Percentiles rank a stretch among this genome's conserved stretches.
Conservation (phyloP, 2,329 filamentous ascomycete genomes). For the Fusarium praegraminearum region DNA sequence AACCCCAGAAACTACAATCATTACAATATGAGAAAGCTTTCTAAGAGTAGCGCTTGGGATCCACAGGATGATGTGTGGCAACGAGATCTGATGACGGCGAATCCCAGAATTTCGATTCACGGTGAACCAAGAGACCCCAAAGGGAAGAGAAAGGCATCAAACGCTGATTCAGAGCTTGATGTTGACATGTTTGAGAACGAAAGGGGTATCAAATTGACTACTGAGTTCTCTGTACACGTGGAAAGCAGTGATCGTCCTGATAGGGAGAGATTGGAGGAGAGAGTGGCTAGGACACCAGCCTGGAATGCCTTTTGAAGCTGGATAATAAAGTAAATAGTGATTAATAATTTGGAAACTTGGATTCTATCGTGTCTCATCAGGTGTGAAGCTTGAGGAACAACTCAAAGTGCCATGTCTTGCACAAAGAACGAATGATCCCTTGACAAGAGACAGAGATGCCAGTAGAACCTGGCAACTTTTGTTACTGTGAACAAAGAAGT, state of each 20-base stretch:
- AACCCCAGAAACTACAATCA: constrained; percentile 21
- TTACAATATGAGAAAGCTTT: constrained; percentile 39
- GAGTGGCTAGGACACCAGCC: constrained; percentile 27
- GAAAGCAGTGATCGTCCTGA: constrained; percentile 29
- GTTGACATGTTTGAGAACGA: constrained; percentile 32
- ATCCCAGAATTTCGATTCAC: constrained; percentile 23
- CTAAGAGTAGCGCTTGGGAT: constrained; percentile 29
- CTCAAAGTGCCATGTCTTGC: background rate
- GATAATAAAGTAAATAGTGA: background rate
- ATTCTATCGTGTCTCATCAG: background rate
- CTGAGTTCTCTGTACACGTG: constrained; percentile 39
- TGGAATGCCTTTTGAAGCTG: constrained; percentile 37
- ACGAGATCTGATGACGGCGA: constrained; percentile 21
- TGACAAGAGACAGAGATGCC: background rate
- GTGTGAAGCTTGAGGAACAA: background rate
- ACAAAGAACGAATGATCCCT: background rate
- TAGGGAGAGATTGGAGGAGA: constrained; percentile 26
- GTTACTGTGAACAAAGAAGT: background rate
- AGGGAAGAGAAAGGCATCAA: constrained; percentile 17
- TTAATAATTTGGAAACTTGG: background rate
- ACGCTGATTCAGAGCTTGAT: constrained; percentile 27
- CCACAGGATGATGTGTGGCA: constrained; percentile 30
- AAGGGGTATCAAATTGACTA: constrained; percentile 37
- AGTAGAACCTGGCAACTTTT: background rate
- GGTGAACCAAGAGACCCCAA: constrained; percentile 1